Evolutionary conservation across 768 basidiomycete genomes (phyloP).

Genomic region (Russula brevipes): DNA sequence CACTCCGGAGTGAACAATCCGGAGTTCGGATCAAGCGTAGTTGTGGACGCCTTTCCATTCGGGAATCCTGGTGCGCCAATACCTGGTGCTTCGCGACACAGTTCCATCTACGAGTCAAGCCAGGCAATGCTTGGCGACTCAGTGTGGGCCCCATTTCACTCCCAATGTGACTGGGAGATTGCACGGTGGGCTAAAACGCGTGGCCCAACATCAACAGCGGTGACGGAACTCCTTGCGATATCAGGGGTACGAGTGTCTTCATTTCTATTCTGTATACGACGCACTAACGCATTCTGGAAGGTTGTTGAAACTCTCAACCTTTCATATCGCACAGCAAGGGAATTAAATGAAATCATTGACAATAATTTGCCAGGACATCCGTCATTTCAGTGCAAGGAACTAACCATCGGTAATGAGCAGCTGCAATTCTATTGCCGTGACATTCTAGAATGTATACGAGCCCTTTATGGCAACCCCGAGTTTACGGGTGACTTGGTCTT

Average conservation of each 20-base stretch:
- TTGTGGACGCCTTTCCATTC: too few relatives aligned
- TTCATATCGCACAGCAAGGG: neutral
- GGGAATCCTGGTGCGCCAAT: neutral
- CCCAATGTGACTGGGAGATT: neutral
- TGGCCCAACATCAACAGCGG: neutral
- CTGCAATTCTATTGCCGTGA: too few relatives aligned
- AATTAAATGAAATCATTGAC: neutral
- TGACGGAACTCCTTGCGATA: neutral
- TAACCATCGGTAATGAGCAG: too few relatives aligned
- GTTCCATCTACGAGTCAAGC: neutral
- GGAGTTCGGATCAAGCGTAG: too few relatives aligned
- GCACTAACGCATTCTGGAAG: neutral
- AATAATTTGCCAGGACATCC: neutral
- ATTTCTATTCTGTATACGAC: too few relatives aligned
- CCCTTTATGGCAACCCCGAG: too few relatives aligned
- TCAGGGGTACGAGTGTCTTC: neutral
- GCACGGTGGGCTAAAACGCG: neutral
- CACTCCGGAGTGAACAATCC: too few relatives aligned
- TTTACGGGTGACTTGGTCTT: neutral
- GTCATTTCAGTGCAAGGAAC: neutral
- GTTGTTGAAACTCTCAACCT: neutral
- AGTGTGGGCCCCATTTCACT: neutral
- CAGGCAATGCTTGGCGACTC: neutral
- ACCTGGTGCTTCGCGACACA: neutral
- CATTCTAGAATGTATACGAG: too few relatives aligned